Evolutionary conservation across 176 grass and related monocot genomes (phyloP).

Genomic region (Musa beccarii): DNA sequence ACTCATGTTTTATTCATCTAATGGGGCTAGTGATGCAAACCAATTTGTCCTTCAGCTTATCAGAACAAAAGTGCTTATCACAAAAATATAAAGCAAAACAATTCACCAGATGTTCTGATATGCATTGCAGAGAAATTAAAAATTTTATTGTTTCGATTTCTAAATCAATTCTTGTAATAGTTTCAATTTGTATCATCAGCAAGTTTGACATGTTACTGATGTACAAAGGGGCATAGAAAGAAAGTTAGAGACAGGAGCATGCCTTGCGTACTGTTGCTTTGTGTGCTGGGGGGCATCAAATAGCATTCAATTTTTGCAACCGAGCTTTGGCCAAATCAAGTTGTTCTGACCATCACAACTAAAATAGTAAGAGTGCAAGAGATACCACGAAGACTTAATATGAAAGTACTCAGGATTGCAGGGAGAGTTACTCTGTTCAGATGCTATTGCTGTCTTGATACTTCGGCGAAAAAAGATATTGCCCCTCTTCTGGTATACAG

Average conservation of each 20-base stretch:
- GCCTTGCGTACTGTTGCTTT: not conserved
- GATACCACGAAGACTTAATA: not conserved
- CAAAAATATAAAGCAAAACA: too few species aligned
- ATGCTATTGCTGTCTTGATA: conserved; percentile 31
- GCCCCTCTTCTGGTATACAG: conserved; percentile 32
- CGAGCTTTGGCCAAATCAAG: conserved; percentile 35
- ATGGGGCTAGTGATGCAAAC: too few species aligned
- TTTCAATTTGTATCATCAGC: too few species aligned
- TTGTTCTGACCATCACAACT: conserved; percentile 18
- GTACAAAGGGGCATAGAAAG: too few species aligned
- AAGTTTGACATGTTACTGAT: too few species aligned
- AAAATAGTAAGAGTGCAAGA: not conserved
- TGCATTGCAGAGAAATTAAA: too few species aligned
- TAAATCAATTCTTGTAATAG: too few species aligned
- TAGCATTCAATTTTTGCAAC: conserved; percentile 26
- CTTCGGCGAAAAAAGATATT: conserved; percentile 38
- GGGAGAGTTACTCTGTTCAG: conserved; percentile 33
- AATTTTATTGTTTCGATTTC: too few species aligned
- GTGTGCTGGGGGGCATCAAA: not conserved
- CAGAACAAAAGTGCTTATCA: too few species aligned
- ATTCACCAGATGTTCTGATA: too few species aligned
- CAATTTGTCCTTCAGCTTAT: too few species aligned
- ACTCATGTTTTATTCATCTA: too few species aligned
- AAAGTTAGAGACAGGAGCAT: not conserved
- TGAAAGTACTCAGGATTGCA: not conserved